These are phyloP conservation scores for Dictyostelium firmibasis DNA, from an alignment of 78 protist genomes.

Conservation along the genomic window DNA sequence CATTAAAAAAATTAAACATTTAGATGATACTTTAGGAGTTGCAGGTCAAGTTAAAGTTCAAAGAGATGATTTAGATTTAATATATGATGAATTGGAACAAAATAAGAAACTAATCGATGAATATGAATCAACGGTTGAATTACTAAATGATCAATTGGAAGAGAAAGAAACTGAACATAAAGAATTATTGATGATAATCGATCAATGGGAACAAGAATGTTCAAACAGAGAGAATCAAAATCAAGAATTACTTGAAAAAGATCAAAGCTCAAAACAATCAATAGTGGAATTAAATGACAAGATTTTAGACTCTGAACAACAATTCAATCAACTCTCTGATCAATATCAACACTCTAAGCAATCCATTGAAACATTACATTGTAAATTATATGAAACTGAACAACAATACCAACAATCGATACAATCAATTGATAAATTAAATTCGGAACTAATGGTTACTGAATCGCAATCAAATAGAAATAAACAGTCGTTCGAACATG, in stretches of 20 bases:
- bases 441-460: not conserved
- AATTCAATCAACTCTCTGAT: not conserved
- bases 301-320: not conserved
- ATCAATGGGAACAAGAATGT: slow-evolving; percentile 26
- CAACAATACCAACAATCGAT: not conserved
- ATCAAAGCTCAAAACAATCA: not conserved
- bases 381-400: not conserved
- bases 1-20: not conserved
- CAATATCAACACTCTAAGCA: not conserved
- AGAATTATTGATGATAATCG: not conserved
- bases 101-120: not conserved
- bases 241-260: not conserved
- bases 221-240: not conserved
- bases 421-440: not conserved
- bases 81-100: slow-evolving; percentile 7
- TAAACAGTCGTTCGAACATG: not conserved
- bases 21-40: not conserved
- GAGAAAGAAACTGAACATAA: not conserved
- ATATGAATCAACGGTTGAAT: not conserved
- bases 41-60: not conserved
- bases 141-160: not conserved
- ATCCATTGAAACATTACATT: not conserved
- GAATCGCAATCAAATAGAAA: not conserved
- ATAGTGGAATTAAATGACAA: not conserved
- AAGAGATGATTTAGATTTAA: not conserved